Conservation (phyloP, 2,329 filamentous ascomycete genomes). For the Trichoderma simmonsii region DNA sequence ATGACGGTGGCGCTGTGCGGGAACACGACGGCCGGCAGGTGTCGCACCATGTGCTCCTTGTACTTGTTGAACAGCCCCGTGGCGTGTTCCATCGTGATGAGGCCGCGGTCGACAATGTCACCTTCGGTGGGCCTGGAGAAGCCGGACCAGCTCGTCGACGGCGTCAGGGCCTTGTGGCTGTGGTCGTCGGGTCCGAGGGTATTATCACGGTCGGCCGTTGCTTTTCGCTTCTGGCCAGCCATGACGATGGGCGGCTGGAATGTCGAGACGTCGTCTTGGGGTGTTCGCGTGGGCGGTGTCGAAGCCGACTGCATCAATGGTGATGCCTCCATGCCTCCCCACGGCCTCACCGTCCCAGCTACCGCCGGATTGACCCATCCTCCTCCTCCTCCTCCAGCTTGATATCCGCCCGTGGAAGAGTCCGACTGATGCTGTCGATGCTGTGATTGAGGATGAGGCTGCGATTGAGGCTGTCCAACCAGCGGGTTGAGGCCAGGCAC, state of each 20-base stretch:
- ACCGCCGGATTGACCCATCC: background rate
- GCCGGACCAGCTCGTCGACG: conserved; percentile 12
- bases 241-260: conserved; percentile 20
- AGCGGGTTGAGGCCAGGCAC: background rate
- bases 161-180: background rate
- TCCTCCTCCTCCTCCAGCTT: background rate
- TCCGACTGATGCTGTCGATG: conserved; percentile 10
- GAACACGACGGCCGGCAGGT: conserved; percentile 63
- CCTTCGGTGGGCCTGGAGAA: conserved; percentile 30
- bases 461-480: background rate
- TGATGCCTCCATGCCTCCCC: conserved; percentile 13
- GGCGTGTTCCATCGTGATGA: conserved; percentile 56
- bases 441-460: background rate
- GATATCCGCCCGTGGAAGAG: background rate
- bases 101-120: conserved; percentile 57
- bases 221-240: conserved; percentile 19
- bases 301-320: conserved; percentile 14
- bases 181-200: background rate
- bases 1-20: conserved; percentile 50
- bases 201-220: conserved; percentile 3
- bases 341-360: background rate
- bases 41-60: conserved; percentile 55
- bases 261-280: conserved; percentile 1
- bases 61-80: conserved; percentile 56
- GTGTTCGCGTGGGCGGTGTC: background rate